Conservation (phyloP, 768 basidiomycete genomes). For the Suillus paluster region DNA sequence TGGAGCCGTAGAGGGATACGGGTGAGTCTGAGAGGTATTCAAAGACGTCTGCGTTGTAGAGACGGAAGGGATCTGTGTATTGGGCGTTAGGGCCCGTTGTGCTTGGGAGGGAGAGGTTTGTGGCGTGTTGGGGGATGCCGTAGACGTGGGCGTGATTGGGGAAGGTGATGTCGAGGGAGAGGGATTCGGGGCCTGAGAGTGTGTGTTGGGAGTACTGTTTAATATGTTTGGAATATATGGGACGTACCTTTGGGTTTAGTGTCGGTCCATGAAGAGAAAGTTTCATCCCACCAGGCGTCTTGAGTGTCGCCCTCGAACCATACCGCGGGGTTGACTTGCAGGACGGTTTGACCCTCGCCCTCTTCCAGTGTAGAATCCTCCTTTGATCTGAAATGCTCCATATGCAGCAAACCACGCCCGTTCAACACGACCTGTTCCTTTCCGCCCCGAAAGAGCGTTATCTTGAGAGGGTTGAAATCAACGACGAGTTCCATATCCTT, state of each 20-base stretch:
- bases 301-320: conserved; percentile 93
- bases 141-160: conserved; percentile 91
- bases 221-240: no score
- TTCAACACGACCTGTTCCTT: conserved; percentile 89
- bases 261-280: conserved; percentile 86
- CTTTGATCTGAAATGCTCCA: conserved; percentile 95
- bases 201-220: conserved; percentile 4
- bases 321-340: conserved; percentile 55
- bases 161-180: conserved; percentile 92
- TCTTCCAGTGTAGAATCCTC: conserved; percentile 44
- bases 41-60: conserved; percentile 96
- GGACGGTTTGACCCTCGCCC: conserved; percentile 48
- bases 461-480: conserved; percentile 73
- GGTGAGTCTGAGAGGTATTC: conserved; percentile 86
- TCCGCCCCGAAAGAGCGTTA: conserved; percentile 73
- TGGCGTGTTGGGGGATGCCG: conserved; percentile 97
- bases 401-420: conserved; percentile 87
- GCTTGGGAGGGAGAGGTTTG: conserved; percentile 83
- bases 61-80: conserved; percentile 90
- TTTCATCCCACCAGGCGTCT: conserved; percentile 90
- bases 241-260: conserved; percentile 89
- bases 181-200: conserved; percentile 88
- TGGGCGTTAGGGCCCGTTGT: conserved; percentile 79
- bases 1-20: conserved; percentile 87
- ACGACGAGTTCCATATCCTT: conserved; percentile 71